These are phyloP conservation scores for Gryganskiella cystojenkinii DNA, from an alignment of 192 early-diverging fungal genomes.

Conservation along the genomic window DNA sequence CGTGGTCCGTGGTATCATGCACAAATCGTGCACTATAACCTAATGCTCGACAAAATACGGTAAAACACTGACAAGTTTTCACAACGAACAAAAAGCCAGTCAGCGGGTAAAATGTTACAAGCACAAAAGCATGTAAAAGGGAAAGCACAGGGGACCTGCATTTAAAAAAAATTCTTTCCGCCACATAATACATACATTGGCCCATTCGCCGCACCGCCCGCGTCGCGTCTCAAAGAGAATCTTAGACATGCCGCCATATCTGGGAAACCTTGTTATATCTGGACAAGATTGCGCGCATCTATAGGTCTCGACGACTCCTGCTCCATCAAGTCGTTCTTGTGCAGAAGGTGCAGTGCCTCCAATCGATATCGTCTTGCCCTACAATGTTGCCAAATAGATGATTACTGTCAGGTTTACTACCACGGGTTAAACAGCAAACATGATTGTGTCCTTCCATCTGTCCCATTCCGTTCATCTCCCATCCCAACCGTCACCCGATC, in stretches of 20 bases:
- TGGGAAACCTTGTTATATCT: conserved; percentile 57
- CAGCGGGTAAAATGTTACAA: too few relatives aligned
- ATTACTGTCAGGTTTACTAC: too few relatives aligned
- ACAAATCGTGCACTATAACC: conserved; percentile 61
- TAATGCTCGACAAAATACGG: conserved; percentile 59
- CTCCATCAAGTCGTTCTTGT: conserved; percentile 56
- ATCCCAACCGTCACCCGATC: too few relatives aligned
- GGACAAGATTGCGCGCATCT: conserved; percentile 47
- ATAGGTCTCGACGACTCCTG: conserved; percentile 54
- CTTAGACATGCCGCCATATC: conserved; percentile 59
- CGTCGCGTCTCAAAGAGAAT: conserved; percentile 56
- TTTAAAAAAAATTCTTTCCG: too few relatives aligned
- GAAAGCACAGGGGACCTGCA: too few relatives aligned
- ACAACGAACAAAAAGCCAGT: not conserved
- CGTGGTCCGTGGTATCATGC: conserved; percentile 63
- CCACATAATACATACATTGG: conserved; percentile 52
- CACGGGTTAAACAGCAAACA: too few relatives aligned
- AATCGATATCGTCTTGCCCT: conserved; percentile 31
- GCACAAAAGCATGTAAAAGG: not conserved
- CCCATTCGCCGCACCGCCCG: conserved; percentile 70
- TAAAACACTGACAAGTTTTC: conserved; percentile 55
- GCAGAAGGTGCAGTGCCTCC: conserved; percentile 27
- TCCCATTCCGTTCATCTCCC: too few relatives aligned
- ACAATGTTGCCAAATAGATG: too few relatives aligned
- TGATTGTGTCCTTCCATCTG: too few relatives aligned